Conservation (phyloP, 306 rosid genomes). For the Delonix regia region DNA sequence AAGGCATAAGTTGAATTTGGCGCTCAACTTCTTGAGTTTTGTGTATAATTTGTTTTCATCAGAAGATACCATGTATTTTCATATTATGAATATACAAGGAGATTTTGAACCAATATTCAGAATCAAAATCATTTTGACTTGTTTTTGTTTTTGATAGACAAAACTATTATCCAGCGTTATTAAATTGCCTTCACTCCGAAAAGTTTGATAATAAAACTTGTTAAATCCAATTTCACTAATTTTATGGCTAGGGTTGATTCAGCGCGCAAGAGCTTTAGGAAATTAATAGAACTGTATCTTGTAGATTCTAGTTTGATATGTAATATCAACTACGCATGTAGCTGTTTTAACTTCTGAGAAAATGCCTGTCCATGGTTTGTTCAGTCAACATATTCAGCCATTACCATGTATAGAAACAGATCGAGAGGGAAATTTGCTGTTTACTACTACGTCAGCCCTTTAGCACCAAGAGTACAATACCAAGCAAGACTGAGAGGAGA, state of each 20-base stretch:
- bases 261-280: background rate
- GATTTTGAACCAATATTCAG: background rate
- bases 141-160: background rate
- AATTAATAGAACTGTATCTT: background rate
- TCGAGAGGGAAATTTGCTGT: background rate
- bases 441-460: constrained; percentile 38
- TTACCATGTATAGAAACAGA: background rate
- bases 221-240: background rate
- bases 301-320: background rate
- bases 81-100: background rate
- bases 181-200: background rate
- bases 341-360: background rate
- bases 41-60: background rate
- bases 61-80: background rate
- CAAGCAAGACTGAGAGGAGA: constrained; percentile 58
- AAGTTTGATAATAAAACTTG: background rate
- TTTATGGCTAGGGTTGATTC: background rate
- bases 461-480: constrained; percentile 46
- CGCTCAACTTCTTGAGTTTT: background rate
- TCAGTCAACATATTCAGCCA: background rate
- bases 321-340: background rate
- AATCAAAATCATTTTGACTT: background rate
- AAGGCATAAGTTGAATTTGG: background rate
- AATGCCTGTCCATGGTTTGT: background rate
- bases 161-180: background rate